Evolutionary conservation across 2,329 filamentous ascomycete species (phyloP), one percentile per base, ranked within the genome.

Genomic region (Escovopsis weberi): DNA sequence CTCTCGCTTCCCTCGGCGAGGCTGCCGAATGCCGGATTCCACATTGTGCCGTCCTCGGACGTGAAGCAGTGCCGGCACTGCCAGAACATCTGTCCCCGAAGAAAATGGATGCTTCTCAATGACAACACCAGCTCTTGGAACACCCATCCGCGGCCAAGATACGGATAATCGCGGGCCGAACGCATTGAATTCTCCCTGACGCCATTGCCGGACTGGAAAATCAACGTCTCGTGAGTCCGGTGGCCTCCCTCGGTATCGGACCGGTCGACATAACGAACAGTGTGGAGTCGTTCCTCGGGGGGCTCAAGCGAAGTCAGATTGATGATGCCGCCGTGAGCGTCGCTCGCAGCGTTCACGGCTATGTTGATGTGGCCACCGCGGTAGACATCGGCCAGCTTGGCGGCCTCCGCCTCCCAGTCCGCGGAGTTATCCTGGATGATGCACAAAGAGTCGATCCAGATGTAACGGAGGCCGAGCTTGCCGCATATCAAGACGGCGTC

Each of bases 371-470:
- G 30, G 2, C 47, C 46, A 19, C 43, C 39, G 3, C 33, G 39
- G 45, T 52, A 52, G n/a, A 52, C 39, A 11, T 33, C 19, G 12
- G 41, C 44, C 49, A 49, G 50, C 38, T 44, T 40, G 2, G 40
- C 36, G 4, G 48, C 41, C 28, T 50, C 45, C 8, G 33, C 40
- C 15, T 39, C 37, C 50, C 50, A 51, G 26, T 52, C 50, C 10
- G 42, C 43, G 6, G 43, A 34, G 12, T 47, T 43, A 32, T 50
- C 50, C 38, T 53, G 51, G 10, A 53, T 41, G 41, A 55, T 55
- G 38, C 53, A 55, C 4, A 55, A 39, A 9, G 50, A 53, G 42
- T 55, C 53, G 33, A 55, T 53, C 53, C 53, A 55, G 9, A 55
- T 18, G 19, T 53, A 54, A 2, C 40, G 33, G 32, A 47, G n/a